Base-by-base conservation (phyloP, 139 green algal genomes). In the Asterochloris sp. region DNA sequence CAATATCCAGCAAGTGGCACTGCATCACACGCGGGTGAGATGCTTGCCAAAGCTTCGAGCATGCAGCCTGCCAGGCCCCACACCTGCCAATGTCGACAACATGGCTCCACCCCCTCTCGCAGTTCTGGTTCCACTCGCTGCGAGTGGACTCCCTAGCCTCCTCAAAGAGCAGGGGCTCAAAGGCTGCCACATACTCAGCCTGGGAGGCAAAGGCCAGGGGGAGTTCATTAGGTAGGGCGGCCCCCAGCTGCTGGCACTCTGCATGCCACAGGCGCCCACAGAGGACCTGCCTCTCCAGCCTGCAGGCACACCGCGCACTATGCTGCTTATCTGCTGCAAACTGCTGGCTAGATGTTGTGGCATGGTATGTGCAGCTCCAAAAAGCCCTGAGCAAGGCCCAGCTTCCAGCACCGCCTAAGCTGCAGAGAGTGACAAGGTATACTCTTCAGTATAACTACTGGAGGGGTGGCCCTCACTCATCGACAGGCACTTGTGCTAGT, bases 121-220 rank as follows among this genome's bases (percentile, higher is more conserved):
- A 87, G 13, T 74, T 71, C 74, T 97, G 90, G 12, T 87, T 84
- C 82, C 87, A 95, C 11, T 83, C 75, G 13, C 74, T 73, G 8
- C 85, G 83, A 27, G 95, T 69, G 11, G 80, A 73, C 77, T 94
- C 91, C 2, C 91, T 83, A 9, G 93, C 93, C 81, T 97, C 94
- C 82, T 97, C 94, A 62, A 94, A 84, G n/a, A 97, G 88, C 74
- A 97, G 83, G 0, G 94, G 90, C 75, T 95, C 90, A 86, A 96
- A 96, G 23, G 86, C 82, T 10, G n/a, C 16, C 0, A 94, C 75
- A 78, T 97, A 97, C 0, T 94, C 77, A 10, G 28, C 64, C 29
- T 76, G 26, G 23, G 67, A 64, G 76, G 69, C 62, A 38, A 78
- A 86, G 54, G 62, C 62, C 0, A 85, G 62, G 0, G 84, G 86